Evolutionary conservation across 1,284 basidiomycete species (phyloP), one percentile per base, ranked within the genome.

Genomic region (Sporisorium graminicola): DNA sequence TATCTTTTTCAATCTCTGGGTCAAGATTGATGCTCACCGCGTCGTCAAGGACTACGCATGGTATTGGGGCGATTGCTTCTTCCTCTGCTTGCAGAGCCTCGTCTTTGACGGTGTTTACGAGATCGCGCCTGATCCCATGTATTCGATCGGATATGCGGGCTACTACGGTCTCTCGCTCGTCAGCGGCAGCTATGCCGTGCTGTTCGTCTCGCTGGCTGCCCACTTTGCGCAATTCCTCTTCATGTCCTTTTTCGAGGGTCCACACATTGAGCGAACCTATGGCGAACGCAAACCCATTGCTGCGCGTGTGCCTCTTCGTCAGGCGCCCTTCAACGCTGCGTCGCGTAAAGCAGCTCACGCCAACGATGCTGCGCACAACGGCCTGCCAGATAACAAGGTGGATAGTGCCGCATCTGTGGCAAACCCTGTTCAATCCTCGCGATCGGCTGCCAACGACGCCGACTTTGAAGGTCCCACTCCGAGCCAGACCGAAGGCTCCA

Each of bases 41-140:
- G 94, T 99, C 57, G 95, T 99, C 71, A 98, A 97, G 74, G 89
- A 90, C 78, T 89, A 88, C 60, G 89, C 89, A n/a, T 89, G 85
- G 85, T 99, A 99, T 87, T 98, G 96, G 96, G 96, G 96, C 20
- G 96, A 99, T 83, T 93, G 93, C 55, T 99, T 99, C 88, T 99
- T 98, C 89, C 81, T 88, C 66, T 88, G 88, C 63, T 87, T 89
- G 71, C 88, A 90, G 80, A 92, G 92, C 55, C 89, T 99, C 24
- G 92, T 98, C 5, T 99, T 99, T 85, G 95, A 99, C 85, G 97
- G 97, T 9, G 96, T 99, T 9, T 98, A 98, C 82, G 95, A 98
- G 84, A 89, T 94, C 54, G 92, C 92, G 5, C 93, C 79, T 0
- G 94, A 94, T 82, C 94, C 93, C 0, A 95, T 95, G 94, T 95